A percentile compares a stretch with the other conserved stretches of the same genome.
Conservation (phyloP, 345 rosid species). For the Melastoma malabathricum region DNA sequence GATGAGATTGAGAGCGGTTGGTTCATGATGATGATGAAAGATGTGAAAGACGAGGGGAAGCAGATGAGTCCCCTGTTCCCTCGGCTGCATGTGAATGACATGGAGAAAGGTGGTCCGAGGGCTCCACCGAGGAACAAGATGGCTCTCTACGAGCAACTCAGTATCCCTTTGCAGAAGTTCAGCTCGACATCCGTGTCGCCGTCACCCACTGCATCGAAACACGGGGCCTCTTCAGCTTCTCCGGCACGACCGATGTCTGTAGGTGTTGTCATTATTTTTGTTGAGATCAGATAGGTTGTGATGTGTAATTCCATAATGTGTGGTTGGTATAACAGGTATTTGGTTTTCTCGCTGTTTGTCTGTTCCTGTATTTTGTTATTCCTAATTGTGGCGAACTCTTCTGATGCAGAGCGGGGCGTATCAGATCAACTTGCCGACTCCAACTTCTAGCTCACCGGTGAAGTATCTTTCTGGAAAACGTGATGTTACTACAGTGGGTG, state of each 20-base stretch:
- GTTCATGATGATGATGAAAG: slow-evolving; percentile 23
- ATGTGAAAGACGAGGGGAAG: slow-evolving; percentile 28
- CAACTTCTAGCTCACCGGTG: too few relatives aligned
- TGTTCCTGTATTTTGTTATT: too few relatives aligned
- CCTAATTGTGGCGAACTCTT: too few relatives aligned
- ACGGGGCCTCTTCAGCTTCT: slow-evolving; percentile 19
- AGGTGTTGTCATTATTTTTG: not conserved
- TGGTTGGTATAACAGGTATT: too few relatives aligned
- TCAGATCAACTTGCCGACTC: too few relatives aligned
- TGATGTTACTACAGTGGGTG: too few relatives aligned
- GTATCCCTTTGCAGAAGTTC: slow-evolving; percentile 42
- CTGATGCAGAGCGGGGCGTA: too few relatives aligned
- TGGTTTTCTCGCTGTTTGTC: too few relatives aligned
- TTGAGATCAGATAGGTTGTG: too few relatives aligned
- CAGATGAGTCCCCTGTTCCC: slow-evolving; percentile 46
- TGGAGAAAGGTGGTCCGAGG: slow-evolving; percentile 51
- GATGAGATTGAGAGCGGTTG: not conserved
- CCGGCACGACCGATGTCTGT: slow-evolving; percentile 5
- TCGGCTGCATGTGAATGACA: slow-evolving; percentile 55
- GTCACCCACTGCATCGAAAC: slow-evolving; percentile 23
- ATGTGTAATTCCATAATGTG: too few relatives aligned
- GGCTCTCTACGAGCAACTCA: slow-evolving; percentile 63
- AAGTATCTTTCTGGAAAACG: too few relatives aligned
- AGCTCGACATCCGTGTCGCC: slow-evolving; percentile 13
- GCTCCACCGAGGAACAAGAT: slow-evolving; percentile 71